A percentile compares a stretch with the other conserved stretches of the same genome.
These are phyloP conservation scores for Rutstroemia sp. DNA, from an alignment of 2,329 filamentous ascomycete genomes.

Conservation along the genomic window DNA sequence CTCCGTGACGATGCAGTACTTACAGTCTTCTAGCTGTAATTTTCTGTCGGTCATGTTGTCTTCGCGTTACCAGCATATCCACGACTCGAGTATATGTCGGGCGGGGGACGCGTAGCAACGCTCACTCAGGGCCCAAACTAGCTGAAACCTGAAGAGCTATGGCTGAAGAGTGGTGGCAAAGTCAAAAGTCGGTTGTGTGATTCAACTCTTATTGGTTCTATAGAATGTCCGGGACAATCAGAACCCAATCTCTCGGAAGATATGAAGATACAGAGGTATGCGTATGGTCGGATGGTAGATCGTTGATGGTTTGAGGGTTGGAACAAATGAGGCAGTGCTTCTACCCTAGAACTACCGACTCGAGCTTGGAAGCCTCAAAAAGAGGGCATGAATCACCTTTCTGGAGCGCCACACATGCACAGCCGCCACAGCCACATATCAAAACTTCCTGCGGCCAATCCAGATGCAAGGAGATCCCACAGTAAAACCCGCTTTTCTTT, in stretches of 20 bases:
- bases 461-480: no score
- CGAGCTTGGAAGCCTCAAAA: neutral
- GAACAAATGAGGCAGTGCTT: constrained; percentile 4
- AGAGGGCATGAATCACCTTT: neutral
- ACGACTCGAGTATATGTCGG: constrained; percentile 21
- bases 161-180: constrained; percentile 10
- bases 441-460: no score
- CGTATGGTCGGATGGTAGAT: constrained; percentile 3
- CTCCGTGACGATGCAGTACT: constrained; percentile 24
- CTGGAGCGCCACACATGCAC: neutral
- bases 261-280: neutral
- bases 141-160: constrained; percentile 10
- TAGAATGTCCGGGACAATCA: neutral
- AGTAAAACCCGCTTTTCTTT: no score
- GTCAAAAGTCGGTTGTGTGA: neutral
- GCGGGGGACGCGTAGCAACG: constrained; percentile 13
- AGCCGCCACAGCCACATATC: no score
- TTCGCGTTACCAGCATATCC: constrained; percentile 55
- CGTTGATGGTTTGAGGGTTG: neutral
- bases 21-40: constrained; percentile 88
- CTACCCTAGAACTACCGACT: neutral
- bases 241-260: neutral
- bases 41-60: constrained; percentile 66
- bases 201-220: neutral
- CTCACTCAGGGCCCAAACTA: constrained; percentile 3